These are phyloP conservation scores for Cymbopogon citratus DNA, from an alignment of 176 grass and related monocot species.

Conservation along the genomic window DNA sequence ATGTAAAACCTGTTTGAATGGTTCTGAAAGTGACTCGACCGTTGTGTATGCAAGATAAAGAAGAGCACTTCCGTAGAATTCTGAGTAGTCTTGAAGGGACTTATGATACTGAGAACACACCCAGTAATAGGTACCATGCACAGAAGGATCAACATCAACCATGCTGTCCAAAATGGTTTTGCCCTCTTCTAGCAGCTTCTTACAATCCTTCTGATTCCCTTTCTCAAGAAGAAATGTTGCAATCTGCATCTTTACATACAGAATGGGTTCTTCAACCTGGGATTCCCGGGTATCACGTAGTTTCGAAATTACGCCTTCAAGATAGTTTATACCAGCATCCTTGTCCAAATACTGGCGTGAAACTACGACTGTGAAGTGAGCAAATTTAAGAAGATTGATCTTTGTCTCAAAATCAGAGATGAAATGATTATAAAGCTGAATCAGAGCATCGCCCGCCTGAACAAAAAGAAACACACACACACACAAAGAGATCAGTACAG, in stretches of 20 bases:
- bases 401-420: slow-evolving; percentile 89
- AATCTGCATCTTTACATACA: slow-evolving; percentile 88
- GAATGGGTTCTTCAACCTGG: slow-evolving; percentile 60
- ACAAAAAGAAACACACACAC: slow-evolving; percentile 4
- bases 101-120: slow-evolving; percentile 81
- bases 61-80: slow-evolving; percentile 72
- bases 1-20: slow-evolving; percentile 82
- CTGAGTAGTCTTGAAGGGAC: slow-evolving; percentile 54
- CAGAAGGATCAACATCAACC: slow-evolving; percentile 73
- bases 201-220: slow-evolving; percentile 64
- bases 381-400: slow-evolving; percentile 83
- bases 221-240: slow-evolving; percentile 69
- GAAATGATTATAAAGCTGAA: slow-evolving; percentile 81
- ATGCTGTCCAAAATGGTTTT: slow-evolving; percentile 61
- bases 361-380: slow-evolving; percentile 67
- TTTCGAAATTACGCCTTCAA: slow-evolving; percentile 71
- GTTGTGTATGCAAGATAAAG: slow-evolving; percentile 89
- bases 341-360: slow-evolving; percentile 78
- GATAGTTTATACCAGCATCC: slow-evolving; percentile 67
- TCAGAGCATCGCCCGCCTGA: slow-evolving; percentile 80
- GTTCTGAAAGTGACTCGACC: slow-evolving; percentile 75
- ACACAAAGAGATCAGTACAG: background rate
- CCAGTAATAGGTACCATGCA: slow-evolving; percentile 76
- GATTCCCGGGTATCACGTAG: slow-evolving; percentile 50
- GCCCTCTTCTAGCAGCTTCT: slow-evolving; percentile 67